Evolutionary conservation across 257 asterid species (phyloP).

Genomic region (Rehmannia glutinosa): DNA sequence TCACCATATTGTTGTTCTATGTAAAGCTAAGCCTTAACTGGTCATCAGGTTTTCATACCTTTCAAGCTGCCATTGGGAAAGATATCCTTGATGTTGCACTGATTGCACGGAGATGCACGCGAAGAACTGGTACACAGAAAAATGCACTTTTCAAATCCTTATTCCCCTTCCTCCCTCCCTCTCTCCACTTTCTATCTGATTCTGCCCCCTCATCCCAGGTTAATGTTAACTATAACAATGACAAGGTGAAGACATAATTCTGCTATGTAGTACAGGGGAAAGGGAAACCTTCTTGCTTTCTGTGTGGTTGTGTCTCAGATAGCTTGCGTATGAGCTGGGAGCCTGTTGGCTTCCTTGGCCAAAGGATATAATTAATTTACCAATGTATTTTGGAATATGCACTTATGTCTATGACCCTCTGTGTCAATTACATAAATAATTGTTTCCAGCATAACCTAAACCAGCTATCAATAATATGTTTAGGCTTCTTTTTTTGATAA

Average conservation of each 20-base stretch:
- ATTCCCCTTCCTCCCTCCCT: background rate
- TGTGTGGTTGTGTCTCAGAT: constrained; percentile 6
- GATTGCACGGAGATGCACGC: constrained; percentile 93
- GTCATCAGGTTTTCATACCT: constrained; percentile 72
- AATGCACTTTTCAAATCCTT: constrained; percentile 15
- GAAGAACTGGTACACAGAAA: constrained; percentile 69
- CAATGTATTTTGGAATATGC: background rate
- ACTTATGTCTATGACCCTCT: constrained; percentile 4
- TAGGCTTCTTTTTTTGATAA: background rate
- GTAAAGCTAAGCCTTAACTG: constrained; percentile 54
- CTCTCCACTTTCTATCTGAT: constrained; percentile 13
- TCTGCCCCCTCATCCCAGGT: constrained; percentile 11
- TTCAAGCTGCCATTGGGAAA: constrained; percentile 89
- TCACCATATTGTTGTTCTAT: constrained; percentile 9
- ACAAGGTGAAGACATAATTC: background rate
- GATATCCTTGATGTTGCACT: constrained; percentile 86
- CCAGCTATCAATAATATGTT: background rate
- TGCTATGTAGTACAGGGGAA: background rate
- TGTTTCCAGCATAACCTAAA: background rate
- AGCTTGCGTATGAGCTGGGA: constrained; percentile 5
- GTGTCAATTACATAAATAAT: background rate
- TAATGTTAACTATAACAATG: constrained; percentile 10
- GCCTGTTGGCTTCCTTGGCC: constrained; percentile 6
- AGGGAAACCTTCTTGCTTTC: background rate
- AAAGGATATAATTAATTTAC: background rate